Evolutionary conservation across 1,284 basidiomycete species (phyloP).

Genomic region (Leccinum insolens): DNA sequence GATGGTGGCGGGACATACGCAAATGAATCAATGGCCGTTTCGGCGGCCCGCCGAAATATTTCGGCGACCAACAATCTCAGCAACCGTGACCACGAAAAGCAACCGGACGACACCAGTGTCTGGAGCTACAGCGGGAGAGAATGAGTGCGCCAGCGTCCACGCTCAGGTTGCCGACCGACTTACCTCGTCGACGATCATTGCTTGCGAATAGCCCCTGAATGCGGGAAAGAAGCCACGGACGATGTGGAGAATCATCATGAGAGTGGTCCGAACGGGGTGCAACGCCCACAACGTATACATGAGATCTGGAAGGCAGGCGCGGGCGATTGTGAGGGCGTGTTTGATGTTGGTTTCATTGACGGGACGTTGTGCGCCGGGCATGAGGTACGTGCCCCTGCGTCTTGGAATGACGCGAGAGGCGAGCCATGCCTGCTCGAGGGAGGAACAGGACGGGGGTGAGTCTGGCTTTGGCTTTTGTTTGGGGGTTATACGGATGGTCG

Average conservation of each 20-base stretch:
- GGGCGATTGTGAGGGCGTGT: conserved; percentile 58
- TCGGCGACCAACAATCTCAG: conserved; percentile 60
- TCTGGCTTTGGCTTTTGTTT: conserved; percentile 8
- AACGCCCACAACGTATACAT: conserved; percentile 60
- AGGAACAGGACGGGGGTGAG: conserved; percentile 31
- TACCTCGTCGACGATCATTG: conserved; percentile 80
- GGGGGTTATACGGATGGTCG: conserved; percentile 21
- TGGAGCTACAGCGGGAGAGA: conserved; percentile 53
- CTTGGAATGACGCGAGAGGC: conserved; percentile 57
- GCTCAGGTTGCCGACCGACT: conserved; percentile 20
- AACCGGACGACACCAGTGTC: conserved; percentile 60
- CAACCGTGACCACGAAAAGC: conserved; percentile 67
- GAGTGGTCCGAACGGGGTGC: conserved; percentile 65
- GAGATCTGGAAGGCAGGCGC: conserved; percentile 57
- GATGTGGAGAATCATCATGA: conserved; percentile 70
- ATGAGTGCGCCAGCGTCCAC: conserved; percentile 7
- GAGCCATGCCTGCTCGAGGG: conserved; percentile 62
- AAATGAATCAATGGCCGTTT: conserved; percentile 68
- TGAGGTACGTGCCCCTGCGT: conserved; percentile 46
- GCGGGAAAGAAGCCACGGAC: conserved; percentile 75
- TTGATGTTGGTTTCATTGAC: conserved; percentile 55
- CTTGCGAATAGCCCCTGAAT: conserved; percentile 81
- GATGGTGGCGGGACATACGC: conserved; percentile 53
- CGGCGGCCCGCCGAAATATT: conserved; percentile 60
- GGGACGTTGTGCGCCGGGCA: conserved; percentile 68